phyloP scores from a whole-genome alignment of 208 protist genomes.

The Leishmania guyanensis region DNA sequence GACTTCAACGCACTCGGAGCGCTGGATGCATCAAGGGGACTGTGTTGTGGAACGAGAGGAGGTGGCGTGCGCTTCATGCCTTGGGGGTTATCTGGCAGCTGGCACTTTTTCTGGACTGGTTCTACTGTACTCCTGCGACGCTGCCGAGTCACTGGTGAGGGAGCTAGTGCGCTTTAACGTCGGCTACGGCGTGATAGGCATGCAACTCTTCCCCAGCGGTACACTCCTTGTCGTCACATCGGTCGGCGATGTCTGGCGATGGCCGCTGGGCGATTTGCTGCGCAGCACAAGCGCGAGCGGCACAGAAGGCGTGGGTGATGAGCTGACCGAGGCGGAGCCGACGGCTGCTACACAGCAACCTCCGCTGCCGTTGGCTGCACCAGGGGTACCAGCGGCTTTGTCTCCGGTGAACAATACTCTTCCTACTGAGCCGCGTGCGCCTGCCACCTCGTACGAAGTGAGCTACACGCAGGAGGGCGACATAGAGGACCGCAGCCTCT shows the following conservation, averaged over 20 bases:
- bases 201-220: conserved; percentile 64
- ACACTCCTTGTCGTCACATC: conserved; percentile 76
- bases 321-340: conserved; percentile 21
- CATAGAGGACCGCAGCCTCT: conserved; percentile 19
- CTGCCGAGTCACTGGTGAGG: conserved; percentile 28
- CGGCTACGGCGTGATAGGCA: conserved; percentile 66
- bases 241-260: conserved; percentile 83
- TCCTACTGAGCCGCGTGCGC: background rate
- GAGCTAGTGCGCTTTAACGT: conserved; percentile 85
- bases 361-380: conserved; percentile 18
- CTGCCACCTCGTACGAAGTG: conserved; percentile 15
- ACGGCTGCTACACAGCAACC: conserved; percentile 4
- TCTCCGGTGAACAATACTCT: background rate
- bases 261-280: conserved; percentile 71
- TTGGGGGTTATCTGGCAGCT: conserved; percentile 47
- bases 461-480: conserved; percentile 26
- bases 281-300: background rate
- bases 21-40: conserved; percentile 20
- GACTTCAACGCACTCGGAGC: background rate
- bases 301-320: conserved; percentile 15
- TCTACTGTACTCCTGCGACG: conserved; percentile 53
- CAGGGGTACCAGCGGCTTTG: background rate
- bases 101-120: conserved; percentile 79
- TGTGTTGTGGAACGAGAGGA: conserved; percentile 15
- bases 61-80: conserved; percentile 65